phyloP scores from a whole-genome alignment of 371 early-diverging fungal genomes.

The Mucor irregularis region DNA sequence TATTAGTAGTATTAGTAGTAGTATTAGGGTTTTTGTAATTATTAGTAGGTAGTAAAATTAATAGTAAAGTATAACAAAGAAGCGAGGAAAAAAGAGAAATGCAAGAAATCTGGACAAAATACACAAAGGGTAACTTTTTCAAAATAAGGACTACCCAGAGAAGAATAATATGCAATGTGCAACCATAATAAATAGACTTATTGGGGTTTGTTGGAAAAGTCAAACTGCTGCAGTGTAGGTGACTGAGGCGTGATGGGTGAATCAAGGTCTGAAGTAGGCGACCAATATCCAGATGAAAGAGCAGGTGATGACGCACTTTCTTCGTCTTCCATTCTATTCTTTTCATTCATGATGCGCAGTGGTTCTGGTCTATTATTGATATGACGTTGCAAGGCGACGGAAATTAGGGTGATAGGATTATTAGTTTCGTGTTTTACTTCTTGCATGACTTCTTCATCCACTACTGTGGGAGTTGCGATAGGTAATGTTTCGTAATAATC shows the following conservation, averaged over 20 bases:
- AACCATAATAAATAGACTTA: too few relatives aligned
- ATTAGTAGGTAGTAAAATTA: not conserved
- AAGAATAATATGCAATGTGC: not conserved
- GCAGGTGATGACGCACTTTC: not conserved
- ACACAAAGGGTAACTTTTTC: too few relatives aligned
- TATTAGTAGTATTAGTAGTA: conserved; percentile 6
- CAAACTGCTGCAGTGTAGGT: conserved; percentile 12
- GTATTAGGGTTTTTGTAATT: not conserved
- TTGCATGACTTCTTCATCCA: not conserved
- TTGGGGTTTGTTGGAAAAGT: conserved; percentile 10
- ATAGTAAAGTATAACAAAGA: not conserved
- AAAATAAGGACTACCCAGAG: too few relatives aligned
- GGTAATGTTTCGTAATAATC: too few relatives aligned
- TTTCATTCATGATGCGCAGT: too few relatives aligned
- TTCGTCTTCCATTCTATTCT: too few relatives aligned
- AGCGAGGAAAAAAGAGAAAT: not conserved
- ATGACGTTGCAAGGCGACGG: too few relatives aligned
- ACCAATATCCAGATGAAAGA: conserved; percentile 19
- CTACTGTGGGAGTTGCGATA: not conserved
- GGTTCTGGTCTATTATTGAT: conserved; percentile 16
- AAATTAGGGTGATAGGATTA: too few relatives aligned
- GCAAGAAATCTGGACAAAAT: too few relatives aligned
- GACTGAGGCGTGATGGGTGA: conserved; percentile 35
- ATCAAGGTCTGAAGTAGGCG: conserved; percentile 32
- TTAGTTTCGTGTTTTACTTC: too few relatives aligned